Conservation (phyloP, 768 basidiomycete species). For the Termitomyces titanicus region DNA sequence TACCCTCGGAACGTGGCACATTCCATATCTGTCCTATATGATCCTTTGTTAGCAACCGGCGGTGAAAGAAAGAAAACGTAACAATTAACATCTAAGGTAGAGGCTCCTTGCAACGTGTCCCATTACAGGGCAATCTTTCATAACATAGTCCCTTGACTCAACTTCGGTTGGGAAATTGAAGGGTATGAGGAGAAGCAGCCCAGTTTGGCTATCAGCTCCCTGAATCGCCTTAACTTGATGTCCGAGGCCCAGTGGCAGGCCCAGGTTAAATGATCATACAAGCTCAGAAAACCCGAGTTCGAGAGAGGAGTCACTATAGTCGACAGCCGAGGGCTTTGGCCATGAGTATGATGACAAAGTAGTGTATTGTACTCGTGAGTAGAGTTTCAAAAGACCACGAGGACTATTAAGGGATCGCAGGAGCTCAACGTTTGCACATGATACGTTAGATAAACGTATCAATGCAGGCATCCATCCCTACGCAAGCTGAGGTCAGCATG, state of each 20-base stretch:
- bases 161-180: not conserved
- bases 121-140: not conserved
- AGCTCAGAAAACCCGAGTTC: constrained; percentile 1
- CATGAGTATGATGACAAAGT: not conserved
- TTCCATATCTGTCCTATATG: not conserved
- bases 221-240: not conserved
- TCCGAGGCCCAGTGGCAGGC: not conserved
- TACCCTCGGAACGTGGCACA: constrained; percentile 7
- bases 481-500: not conserved
- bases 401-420: not conserved
- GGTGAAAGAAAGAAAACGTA: not conserved
- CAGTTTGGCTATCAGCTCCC: not conserved
- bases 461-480: not conserved
- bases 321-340: not conserved
- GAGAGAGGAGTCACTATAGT: constrained; percentile 1
- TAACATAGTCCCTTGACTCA: not conserved
- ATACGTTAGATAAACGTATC: not conserved
- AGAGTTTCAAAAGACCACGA: constrained; percentile 3
- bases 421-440: not conserved
- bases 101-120: not conserved
- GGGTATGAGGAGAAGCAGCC: not conserved
- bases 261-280: not conserved
- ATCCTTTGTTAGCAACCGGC: not conserved
- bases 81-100: not conserved
- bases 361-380: not conserved